phyloP scores from a whole-genome alignment of 768 basidiomycete species.

The Pulveroboletus sp. region DNA sequence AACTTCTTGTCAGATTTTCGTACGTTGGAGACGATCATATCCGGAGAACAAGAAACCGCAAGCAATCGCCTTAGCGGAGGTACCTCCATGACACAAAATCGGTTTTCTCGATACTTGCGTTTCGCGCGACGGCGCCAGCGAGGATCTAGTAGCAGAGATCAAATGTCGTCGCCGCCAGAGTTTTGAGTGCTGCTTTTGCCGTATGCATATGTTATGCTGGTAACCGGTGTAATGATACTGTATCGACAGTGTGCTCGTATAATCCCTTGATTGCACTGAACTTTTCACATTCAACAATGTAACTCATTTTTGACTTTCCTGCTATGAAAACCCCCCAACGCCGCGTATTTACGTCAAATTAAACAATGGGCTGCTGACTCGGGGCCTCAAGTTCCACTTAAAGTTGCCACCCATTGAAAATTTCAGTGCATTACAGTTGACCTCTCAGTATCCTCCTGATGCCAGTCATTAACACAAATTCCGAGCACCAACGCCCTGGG shows the following conservation, averaged over 20 bases:
- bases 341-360: no score
- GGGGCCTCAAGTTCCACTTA: no score
- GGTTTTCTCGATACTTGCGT: conserved; percentile 57
- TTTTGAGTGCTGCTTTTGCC: conserved; percentile 2
- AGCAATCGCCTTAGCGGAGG: conserved; percentile 14
- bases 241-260: neutral
- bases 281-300: no score
- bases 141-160: conserved; percentile 31
- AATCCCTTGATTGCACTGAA: neutral
- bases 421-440: no score
- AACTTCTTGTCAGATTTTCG: conserved; percentile 45
- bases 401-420: no score
- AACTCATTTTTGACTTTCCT: no score
- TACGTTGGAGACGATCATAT: conserved; percentile 56
- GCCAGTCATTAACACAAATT: no score
- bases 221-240: neutral
- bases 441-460: no score
- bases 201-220: neutral
- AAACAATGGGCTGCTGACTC: no score
- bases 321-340: no score
- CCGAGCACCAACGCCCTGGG: no score
- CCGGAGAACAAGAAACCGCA: conserved; percentile 28
- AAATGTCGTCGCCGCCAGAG: conserved; percentile 14
- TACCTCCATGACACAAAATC: conserved; percentile 29
- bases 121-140: conserved; percentile 50